phyloP scores from a whole-genome alignment of 345 rosid genomes.

The Arabidopsis suecica region DNA sequence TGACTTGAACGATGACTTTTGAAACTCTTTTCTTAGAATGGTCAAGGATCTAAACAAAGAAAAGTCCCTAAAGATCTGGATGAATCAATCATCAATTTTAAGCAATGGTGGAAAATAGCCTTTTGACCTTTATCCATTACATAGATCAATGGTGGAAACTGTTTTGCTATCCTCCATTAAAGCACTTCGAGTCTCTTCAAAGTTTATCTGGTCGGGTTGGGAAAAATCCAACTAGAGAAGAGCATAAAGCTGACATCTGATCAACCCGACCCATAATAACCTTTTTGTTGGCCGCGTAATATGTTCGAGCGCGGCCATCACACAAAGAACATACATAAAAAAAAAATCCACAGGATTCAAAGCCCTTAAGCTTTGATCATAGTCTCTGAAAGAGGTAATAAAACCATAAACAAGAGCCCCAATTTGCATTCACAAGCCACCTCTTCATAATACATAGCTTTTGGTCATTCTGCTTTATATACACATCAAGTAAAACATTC shows the following conservation, averaged over 20 bases:
- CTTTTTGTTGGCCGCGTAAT: slow-evolving; percentile 54
- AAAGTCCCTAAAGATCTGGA: slow-evolving; percentile 31
- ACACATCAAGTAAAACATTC: not conserved
- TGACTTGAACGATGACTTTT: slow-evolving; percentile 8
- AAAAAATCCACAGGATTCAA: not conserved
- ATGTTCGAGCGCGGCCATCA: slow-evolving; percentile 48
- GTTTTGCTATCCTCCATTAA: slow-evolving; percentile 41
- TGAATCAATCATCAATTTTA: slow-evolving; percentile 32
- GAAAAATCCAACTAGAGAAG: slow-evolving; percentile 31
- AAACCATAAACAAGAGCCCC: slow-evolving; percentile 1
- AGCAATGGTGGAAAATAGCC: slow-evolving; percentile 39
- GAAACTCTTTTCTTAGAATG: slow-evolving; percentile 28
- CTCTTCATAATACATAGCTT: slow-evolving; percentile 13
- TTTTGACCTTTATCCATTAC: slow-evolving; percentile 28
- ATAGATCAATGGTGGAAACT: slow-evolving; percentile 40
- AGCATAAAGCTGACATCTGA: slow-evolving; percentile 21
- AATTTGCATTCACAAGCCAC: slow-evolving; percentile 18
- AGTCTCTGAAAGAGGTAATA: not conserved
- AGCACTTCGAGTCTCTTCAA: slow-evolving; percentile 40
- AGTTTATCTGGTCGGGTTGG: slow-evolving; percentile 49
- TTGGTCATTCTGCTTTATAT: not conserved
- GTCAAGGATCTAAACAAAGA: slow-evolving; percentile 39
- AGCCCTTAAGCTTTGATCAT: slow-evolving; percentile 34
- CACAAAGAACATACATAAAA: slow-evolving; percentile 36
- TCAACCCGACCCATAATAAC: slow-evolving; percentile 42